Base-by-base conservation (phyloP, 257 asterid genomes). In the Marsdenia floribunda region DNA sequence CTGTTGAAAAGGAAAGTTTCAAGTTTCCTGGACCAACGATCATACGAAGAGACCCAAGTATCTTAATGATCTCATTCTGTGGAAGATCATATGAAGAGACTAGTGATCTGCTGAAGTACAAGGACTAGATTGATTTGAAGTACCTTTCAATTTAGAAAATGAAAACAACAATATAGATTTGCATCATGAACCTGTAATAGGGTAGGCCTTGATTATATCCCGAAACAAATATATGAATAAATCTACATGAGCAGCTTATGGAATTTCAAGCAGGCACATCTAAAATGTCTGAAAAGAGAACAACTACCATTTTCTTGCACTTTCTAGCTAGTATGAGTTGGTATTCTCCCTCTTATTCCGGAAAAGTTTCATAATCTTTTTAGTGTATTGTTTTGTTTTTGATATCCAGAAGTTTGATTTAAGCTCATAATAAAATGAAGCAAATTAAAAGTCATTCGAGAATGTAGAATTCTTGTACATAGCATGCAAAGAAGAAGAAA, bases 11-110 rank as follows among this genome's bases (percentile, higher is more conserved):
- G 22, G 91, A 83, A 77, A 87, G 77, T 73, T 88, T 93, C 82
- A 90, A 77, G 80, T 88, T 83, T 79, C 96, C 98, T 1, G 83
- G 94, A 68, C 98, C 98, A 79, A 93, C n/a, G n/a, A n/a, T n/a
- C n/a, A n/a, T n/a, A n/a, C n/a, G n/a, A n/a, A n/a, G n/a, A n/a
- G n/a, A n/a, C n/a, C n/a, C n/a, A n/a, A n/a, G n/a, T n/a, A 79
- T 79, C 74, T 86, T 87, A 38, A 88, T 60, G 53, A 88, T 84
- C 70, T 84, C 90, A 7, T 82, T 83, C 70, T 47, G 73, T 69
- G 85, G 83, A 82, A 70, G 52, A 47, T 71, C 76, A 78, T 68
- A 52, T 72, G 3, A 68, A 1, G 89, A 76, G 75, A 65, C 58
- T 75, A 76, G 57, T 54, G 73, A 73, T 76, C 50, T 79, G 26